These are phyloP conservation scores for Eucommia ulmoides DNA, from an alignment of 257 asterid genomes.

Conservation along the genomic window DNA sequence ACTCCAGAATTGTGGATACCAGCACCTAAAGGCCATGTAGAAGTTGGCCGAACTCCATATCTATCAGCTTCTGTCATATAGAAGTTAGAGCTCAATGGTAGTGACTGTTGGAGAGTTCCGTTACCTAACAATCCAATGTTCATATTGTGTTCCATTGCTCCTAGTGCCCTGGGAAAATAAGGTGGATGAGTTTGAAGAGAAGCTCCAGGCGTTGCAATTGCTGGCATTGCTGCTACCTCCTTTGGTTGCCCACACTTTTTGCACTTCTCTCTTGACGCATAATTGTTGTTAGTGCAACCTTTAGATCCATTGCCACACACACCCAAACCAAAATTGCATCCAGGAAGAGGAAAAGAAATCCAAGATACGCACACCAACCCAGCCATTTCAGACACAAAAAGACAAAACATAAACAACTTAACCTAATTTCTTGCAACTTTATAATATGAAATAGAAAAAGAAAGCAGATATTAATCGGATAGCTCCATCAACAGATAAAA, in stretches of 20 bases:
- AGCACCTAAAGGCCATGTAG: constrained; percentile 35
- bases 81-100: constrained; percentile 54
- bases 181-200: constrained; percentile 70
- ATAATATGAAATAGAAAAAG: constrained; percentile 2
- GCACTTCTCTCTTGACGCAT: constrained; percentile 96
- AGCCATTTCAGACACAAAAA: constrained; percentile 46
- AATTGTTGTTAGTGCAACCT: constrained; percentile 99
- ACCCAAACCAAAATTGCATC: constrained; percentile 65
- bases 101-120: constrained; percentile 38
- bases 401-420: constrained; percentile 43
- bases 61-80: constrained; percentile 39
- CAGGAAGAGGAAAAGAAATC: constrained; percentile 61
- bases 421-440: constrained; percentile 32
- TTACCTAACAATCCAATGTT: constrained; percentile 28
- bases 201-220: constrained; percentile 72
- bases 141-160: constrained; percentile 43
- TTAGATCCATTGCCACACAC: constrained; percentile 72
- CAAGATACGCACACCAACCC: constrained; percentile 76
- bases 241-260: constrained; percentile 95
- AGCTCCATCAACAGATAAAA: too few species aligned
- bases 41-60: constrained; percentile 18
- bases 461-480: not conserved
- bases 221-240: constrained; percentile 95
- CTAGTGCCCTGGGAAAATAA: constrained; percentile 79
- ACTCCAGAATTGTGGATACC: constrained; percentile 33